Percentiles rank a stretch among this genome's conserved stretches.
phyloP scores from a whole-genome alignment of 768 basidiomycete genomes.

The Tricholoma sp. region DNA sequence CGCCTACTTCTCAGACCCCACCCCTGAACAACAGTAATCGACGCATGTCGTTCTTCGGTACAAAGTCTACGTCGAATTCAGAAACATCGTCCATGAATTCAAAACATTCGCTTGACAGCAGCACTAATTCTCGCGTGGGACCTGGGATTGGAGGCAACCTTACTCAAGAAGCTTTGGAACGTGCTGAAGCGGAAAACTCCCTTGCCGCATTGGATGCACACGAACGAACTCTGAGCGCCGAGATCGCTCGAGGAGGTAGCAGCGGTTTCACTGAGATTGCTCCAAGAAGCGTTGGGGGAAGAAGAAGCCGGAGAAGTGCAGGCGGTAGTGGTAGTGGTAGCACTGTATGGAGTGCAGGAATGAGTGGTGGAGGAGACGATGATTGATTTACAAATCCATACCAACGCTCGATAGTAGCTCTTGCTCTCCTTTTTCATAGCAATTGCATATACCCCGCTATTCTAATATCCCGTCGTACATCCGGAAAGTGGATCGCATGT shows the following conservation, averaged over 20 bases:
- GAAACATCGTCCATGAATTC: conserved; percentile 49
- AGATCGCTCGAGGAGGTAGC: conserved; percentile 67
- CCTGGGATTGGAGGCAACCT: conserved; percentile 40
- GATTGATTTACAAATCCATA: conserved; percentile 9
- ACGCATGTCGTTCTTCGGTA: conserved; percentile 75
- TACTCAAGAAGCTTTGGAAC: conserved; percentile 73
- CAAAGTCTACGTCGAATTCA: conserved; percentile 34
- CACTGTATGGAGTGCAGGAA: conserved; percentile 86
- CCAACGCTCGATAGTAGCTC: not conserved
- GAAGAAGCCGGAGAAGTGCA: conserved; percentile 54
- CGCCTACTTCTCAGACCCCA: conserved; percentile 20
- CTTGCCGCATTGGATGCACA: conserved; percentile 77
- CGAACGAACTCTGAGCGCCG: conserved; percentile 65
- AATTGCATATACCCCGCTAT: not conserved
- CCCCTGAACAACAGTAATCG: conserved; percentile 30
- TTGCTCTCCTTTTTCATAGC: not conserved
- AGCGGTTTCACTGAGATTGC: conserved; percentile 80
- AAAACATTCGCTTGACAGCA: conserved; percentile 25
- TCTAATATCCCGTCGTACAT: not conserved
- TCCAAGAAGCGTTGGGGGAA: conserved; percentile 44
- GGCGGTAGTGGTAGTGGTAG: conserved; percentile 69
- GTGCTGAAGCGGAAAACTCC: conserved; percentile 71
- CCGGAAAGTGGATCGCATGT: not conserved
- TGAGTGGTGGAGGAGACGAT: conserved; percentile 57
- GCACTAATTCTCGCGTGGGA: conserved; percentile 21